phyloP scores from a whole-genome alignment of 768 basidiomycete genomes.

The Agaricus bisporus region DNA sequence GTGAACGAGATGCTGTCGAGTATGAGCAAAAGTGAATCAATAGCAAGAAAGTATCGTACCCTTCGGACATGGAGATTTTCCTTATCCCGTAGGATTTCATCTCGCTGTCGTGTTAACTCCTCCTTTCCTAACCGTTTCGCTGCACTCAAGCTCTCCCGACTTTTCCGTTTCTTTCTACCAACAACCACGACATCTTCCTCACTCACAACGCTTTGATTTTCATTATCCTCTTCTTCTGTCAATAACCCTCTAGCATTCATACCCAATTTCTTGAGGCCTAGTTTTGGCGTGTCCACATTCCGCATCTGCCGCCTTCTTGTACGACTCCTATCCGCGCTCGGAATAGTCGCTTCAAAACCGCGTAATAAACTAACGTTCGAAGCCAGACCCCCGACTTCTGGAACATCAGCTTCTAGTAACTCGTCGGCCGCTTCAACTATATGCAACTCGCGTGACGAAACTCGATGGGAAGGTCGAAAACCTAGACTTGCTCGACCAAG shows the following conservation, averaged over 20 bases:
- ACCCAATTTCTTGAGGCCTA: slow-evolving; percentile 78
- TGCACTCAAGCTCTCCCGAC: slow-evolving; percentile 62
- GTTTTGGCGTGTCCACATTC: slow-evolving; percentile 66
- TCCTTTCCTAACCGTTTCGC: slow-evolving; percentile 73
- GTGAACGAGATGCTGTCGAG: slow-evolving; percentile 68
- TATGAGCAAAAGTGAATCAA: slow-evolving; percentile 3
- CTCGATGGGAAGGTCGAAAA: slow-evolving; percentile 48
- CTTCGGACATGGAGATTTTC: slow-evolving; percentile 86
- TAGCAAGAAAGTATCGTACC: slow-evolving; percentile 40
- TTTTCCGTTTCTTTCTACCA: slow-evolving; percentile 38
- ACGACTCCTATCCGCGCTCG: slow-evolving; percentile 77
- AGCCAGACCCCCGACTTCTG: slow-evolving; percentile 66
- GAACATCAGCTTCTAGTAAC: slow-evolving; percentile 63
- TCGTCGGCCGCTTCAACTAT: slow-evolving; percentile 80
- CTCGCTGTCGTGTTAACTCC: slow-evolving; percentile 76
- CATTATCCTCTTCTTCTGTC: slow-evolving; percentile 47
- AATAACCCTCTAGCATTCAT: slow-evolving; percentile 74
- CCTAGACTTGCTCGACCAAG: slow-evolving; percentile 74
- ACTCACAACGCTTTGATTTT: slow-evolving; percentile 58
- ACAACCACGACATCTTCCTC: slow-evolving; percentile 75
- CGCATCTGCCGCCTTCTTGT: slow-evolving; percentile 73
- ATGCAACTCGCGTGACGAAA: slow-evolving; percentile 80
- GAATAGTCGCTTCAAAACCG: slow-evolving; percentile 94
- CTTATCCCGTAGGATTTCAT: slow-evolving; percentile 88
- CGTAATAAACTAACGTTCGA: slow-evolving; percentile 75